Evolutionary conservation across 306 rosid genomes (phyloP).

Genomic region (Psophocarpus tetragonolobus): DNA sequence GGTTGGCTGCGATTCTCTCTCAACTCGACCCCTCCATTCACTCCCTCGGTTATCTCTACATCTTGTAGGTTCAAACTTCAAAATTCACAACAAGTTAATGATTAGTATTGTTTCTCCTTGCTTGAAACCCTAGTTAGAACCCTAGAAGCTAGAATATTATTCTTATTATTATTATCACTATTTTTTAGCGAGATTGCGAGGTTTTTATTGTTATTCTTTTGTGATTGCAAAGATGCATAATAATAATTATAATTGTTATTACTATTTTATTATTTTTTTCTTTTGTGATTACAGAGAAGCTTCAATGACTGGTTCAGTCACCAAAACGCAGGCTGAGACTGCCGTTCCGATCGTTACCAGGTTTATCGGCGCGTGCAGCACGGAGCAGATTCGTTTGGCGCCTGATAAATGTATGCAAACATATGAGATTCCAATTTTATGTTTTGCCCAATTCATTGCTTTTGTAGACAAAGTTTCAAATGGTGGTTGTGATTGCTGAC

Average conservation of each 20-base stretch:
- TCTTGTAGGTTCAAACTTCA: conserved; percentile 42
- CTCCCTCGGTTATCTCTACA: conserved; percentile 75
- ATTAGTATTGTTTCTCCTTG: not conserved
- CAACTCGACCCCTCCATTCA: conserved; percentile 73
- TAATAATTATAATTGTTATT: too few relatives aligned
- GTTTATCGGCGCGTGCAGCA: conserved; percentile 59
- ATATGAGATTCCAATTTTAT: not conserved
- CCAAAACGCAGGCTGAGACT: conserved; percentile 61
- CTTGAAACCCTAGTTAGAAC: not conserved
- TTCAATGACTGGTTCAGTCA: conserved; percentile 40
- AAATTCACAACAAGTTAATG: not conserved
- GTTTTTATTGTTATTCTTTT: not conserved
- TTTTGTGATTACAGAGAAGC: conserved; percentile 69
- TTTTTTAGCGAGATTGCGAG: not conserved
- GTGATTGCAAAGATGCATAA: conserved; percentile 79
- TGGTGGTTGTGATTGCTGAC: not conserved
- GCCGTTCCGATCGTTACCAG: conserved; percentile 49
- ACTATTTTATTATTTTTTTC: too few relatives aligned
- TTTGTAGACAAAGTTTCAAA: not conserved
- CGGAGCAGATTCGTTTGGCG: conserved; percentile 77
- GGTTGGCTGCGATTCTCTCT: conserved; percentile 50
- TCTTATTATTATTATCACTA: not conserved
- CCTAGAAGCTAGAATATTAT: not conserved
- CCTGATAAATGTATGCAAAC: conserved; percentile 68
- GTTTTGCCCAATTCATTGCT: not conserved